phyloP scores from a whole-genome alignment of 176 grass and related monocot genomes.

The barley (Hordeum vulgare) region DNA sequence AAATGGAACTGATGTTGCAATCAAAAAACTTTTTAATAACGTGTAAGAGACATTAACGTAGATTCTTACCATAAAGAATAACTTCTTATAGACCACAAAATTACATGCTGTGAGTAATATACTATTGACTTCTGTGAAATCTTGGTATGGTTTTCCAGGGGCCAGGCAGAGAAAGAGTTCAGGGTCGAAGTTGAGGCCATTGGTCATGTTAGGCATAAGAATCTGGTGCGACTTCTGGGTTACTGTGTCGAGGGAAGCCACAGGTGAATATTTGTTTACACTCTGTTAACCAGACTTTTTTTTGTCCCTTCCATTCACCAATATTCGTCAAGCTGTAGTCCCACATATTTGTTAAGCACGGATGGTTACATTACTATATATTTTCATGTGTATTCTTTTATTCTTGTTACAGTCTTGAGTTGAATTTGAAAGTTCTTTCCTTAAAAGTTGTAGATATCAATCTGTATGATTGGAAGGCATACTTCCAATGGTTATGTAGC shows the following conservation, averaged over 20 bases:
- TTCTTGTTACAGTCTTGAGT: neutral
- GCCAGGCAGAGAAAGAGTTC: constrained; percentile 71
- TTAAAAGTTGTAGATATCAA: neutral
- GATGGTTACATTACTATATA: neutral
- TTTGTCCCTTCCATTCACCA: neutral
- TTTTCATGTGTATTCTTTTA: neutral
- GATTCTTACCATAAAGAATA: neutral
- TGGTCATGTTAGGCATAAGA: constrained; percentile 74
- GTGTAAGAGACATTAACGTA: constrained; percentile 31
- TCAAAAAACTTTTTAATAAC: constrained; percentile 72
- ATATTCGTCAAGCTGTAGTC: neutral
- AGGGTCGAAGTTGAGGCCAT: constrained; percentile 76
- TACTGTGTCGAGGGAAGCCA: constrained; percentile 61
- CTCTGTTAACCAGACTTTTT: neutral
- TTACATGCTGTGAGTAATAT: neutral
- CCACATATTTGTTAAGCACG: neutral
- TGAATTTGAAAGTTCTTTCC: neutral
- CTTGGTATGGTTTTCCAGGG: constrained; percentile 35
- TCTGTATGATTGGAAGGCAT: neutral
- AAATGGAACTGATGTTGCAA: constrained; percentile 59
- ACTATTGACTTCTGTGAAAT: neutral
- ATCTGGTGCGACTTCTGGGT: constrained; percentile 60
- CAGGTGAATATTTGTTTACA: constrained; percentile 34
- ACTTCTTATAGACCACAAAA: neutral
- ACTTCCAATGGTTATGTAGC: neutral